Base-by-base conservation (phyloP, 2,329 filamentous ascomycete species). In the Lasiodiplodia gonubiensis region DNA sequence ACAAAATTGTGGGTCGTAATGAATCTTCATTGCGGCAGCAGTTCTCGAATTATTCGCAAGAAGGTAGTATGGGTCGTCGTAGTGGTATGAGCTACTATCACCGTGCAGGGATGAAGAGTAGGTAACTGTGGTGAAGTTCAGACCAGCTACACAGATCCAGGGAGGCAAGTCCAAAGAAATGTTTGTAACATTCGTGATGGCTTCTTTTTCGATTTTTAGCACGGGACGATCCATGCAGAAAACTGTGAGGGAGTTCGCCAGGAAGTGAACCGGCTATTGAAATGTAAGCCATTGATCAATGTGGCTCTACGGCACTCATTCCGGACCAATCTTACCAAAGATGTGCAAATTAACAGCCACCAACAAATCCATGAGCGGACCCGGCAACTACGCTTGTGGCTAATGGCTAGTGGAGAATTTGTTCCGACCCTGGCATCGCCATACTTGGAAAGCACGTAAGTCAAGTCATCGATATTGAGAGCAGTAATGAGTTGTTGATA, bases 401-500 rank as follows among this genome's bases (percentile, higher is more conserved):
- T n/a, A 5, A 66, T 66, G 8, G 63, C 23, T 1, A 66, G 14
- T 3, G 63, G 63, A n/a, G 63, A 55, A 10, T 66, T 66, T 10
- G 25, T 55, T 12, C n/a, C 51, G 11, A 66, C 39, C 18, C 25
- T 35, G 7, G 23, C 2, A 12, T 57, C 51, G 7, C 51, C 63
- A 12, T 33, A 48, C 10, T 55, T 66, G 0, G 18, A 6, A 12
- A 66, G 49, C 2, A 35, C 63, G 18, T 48, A 23, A 10, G 0
- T 21, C 12, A 66, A n/a, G 7, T 66, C 51, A 21, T 66, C 64
- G 6, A 73, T 69, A 14, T 71, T 71, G n/a, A 75, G 59, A 1
- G 73, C 71, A 3, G 74, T 76, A 4, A 75, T 66, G 12, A 76
- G 65, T 57, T 77, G 74, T 52, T 76, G 73, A 59, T 75, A 77